phyloP scores from a whole-genome alignment of 140 eudicot genomes.

The Ambrosia hybrid region DNA sequence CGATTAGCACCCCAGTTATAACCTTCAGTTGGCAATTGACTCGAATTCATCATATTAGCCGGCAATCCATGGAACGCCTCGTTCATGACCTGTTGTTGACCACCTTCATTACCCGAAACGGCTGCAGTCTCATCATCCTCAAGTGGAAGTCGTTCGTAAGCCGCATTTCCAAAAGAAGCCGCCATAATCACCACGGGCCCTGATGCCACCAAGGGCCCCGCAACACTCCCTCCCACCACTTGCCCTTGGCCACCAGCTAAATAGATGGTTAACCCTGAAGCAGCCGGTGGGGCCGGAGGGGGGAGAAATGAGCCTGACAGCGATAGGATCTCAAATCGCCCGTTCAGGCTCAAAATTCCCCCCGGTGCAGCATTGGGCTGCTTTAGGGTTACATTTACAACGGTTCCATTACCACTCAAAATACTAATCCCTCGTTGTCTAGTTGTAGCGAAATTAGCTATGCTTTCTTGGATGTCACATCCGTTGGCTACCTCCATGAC shows the following conservation, averaged over 20 bases:
- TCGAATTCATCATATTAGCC: slow-evolving; percentile 58
- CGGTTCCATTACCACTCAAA: slow-evolving; percentile 56
- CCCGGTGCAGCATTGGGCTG: slow-evolving; percentile 55
- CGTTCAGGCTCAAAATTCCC: slow-evolving; percentile 51
- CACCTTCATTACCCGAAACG: slow-evolving; percentile 27
- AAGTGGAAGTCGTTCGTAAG: slow-evolving; percentile 87
- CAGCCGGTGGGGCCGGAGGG: slow-evolving; percentile 69
- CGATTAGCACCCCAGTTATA: slow-evolving; percentile 71
- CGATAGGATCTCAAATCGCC: slow-evolving; percentile 61
- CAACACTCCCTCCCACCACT: slow-evolving; percentile 60
- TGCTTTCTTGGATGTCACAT: slow-evolving; percentile 53
- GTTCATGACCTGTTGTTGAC: slow-evolving; percentile 44
- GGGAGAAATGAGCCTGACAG: slow-evolving; percentile 62
- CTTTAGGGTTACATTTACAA: slow-evolving; percentile 53
- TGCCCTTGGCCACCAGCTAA: slow-evolving; percentile 71
- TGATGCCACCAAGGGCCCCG: slow-evolving; percentile 50
- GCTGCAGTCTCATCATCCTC: slow-evolving; percentile 62
- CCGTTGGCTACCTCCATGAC: slow-evolving; percentile 68
- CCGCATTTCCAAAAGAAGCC: slow-evolving; percentile 90
- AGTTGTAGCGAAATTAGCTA: slow-evolving; percentile 45
- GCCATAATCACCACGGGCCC: slow-evolving; percentile 91
- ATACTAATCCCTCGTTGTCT: slow-evolving; percentile 63
- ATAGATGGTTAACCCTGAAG: slow-evolving; percentile 56
- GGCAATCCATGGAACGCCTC: slow-evolving; percentile 66
- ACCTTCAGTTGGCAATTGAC: slow-evolving; percentile 59